Conservation (phyloP, 1,284 basidiomycete genomes). For the Crepidotus sp. region DNA sequence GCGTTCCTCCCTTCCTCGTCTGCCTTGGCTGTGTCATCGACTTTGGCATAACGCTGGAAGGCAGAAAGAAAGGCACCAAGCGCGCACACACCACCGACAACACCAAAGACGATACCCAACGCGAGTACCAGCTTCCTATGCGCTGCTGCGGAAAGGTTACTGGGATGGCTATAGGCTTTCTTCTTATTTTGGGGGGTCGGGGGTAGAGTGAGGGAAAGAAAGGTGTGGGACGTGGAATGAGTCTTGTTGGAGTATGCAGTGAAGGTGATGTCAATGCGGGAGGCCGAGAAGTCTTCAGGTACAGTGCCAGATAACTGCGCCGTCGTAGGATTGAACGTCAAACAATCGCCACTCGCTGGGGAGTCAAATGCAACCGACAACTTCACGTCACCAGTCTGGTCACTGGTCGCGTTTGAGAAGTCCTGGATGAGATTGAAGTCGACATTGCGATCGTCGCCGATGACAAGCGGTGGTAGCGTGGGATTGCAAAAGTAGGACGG, state of each 20-base stretch:
- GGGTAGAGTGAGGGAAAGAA: slow-evolving; percentile 45
- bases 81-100: slow-evolving; percentile 50
- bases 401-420: slow-evolving; percentile 41
- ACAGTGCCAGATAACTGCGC: slow-evolving; percentile 45
- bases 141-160: slow-evolving; percentile 32
- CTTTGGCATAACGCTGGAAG: slow-evolving; percentile 44
- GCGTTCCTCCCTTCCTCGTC: slow-evolving; percentile 42
- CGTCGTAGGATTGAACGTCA: slow-evolving; percentile 40
- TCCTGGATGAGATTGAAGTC: slow-evolving; percentile 42
- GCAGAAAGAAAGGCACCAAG: slow-evolving; percentile 47
- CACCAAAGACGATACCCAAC: slow-evolving; percentile 52
- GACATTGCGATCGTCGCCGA: slow-evolving; percentile 36
- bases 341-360: slow-evolving; percentile 33
- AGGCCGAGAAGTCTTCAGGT: slow-evolving; percentile 34
- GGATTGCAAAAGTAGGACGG: slow-evolving; percentile 61
- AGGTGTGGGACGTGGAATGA: slow-evolving; percentile 63
- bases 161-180: slow-evolving; percentile 23
- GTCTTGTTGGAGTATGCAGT: slow-evolving; percentile 56
- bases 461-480: slow-evolving; percentile 46
- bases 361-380: slow-evolving; percentile 48
- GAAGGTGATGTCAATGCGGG: slow-evolving; percentile 45
- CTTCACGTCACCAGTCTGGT: slow-evolving; percentile 33
- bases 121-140: slow-evolving; percentile 46
- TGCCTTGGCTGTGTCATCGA: slow-evolving; percentile 48
- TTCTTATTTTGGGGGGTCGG: slow-evolving; percentile 25